Evolutionary conservation across 2,329 filamentous ascomycete species (phyloP).

Genomic region (Penicillium sp.): DNA sequence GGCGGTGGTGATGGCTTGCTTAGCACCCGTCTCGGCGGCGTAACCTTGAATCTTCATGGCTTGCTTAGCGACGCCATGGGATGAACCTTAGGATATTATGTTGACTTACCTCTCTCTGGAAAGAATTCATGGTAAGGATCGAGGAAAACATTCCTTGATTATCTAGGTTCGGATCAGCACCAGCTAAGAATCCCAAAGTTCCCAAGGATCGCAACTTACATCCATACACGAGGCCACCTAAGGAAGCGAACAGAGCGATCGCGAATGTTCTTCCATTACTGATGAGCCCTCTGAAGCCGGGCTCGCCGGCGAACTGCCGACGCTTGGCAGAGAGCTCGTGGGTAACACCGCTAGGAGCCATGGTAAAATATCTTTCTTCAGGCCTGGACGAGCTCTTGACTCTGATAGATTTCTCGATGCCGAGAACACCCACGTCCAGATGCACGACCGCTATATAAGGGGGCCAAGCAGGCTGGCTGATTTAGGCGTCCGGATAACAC

Average conservation of each 20-base stretch:
- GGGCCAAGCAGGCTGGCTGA: not conserved
- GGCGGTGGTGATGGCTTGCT: constrained; percentile 7
- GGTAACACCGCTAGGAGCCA: constrained; percentile 2
- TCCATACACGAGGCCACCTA: constrained; percentile 13
- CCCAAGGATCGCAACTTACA: not conserved
- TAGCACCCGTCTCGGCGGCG: constrained; percentile 1
- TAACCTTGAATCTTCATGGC: constrained; percentile 8
- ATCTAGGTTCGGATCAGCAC: constrained; percentile 2
- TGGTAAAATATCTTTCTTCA: not conserved
- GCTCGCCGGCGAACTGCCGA: constrained; percentile 7
- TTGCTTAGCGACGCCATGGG: not conserved
- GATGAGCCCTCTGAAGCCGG: constrained; percentile 11
- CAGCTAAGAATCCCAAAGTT: not conserved
- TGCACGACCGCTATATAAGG: not conserved
- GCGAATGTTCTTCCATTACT: constrained; percentile 8
- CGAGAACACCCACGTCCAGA: not conserved
- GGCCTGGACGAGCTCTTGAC: not conserved
- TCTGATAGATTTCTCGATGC: not conserved
- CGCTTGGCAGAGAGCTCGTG: constrained; percentile 8
- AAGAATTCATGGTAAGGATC: constrained; percentile 11
- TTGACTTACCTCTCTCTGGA: not conserved
- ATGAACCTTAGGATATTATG: not conserved
- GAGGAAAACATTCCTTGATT: constrained; percentile 16
- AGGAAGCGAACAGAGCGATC: constrained; percentile 12
- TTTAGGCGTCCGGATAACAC: not conserved